Evolutionary conservation across 768 basidiomycete genomes (phyloP).

Genomic region (Ramaria sp.): DNA sequence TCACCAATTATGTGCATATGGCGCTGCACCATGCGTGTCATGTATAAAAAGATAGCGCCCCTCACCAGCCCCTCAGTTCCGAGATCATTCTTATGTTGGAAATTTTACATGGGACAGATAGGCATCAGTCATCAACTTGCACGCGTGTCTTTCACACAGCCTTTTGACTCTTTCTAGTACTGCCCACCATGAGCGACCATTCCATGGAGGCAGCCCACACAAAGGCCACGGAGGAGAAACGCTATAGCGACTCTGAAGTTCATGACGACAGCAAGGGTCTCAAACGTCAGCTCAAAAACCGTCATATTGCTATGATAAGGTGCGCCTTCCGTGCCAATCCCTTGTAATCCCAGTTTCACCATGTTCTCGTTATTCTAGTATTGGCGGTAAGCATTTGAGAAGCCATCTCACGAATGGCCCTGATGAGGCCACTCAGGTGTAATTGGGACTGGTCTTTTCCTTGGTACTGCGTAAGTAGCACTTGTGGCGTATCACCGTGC

Average conservation of each 20-base stretch:
- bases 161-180: background rate
- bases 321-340: constrained; percentile 11
- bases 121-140: no score
- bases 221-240: background rate
- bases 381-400: constrained; percentile 19
- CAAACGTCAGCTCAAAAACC: constrained; percentile 57
- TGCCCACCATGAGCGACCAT: background rate
- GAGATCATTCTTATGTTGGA: no score
- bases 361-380: constrained; percentile 12
- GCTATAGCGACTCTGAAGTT: background rate
- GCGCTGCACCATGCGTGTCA: no score
- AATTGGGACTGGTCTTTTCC: constrained; percentile 52
- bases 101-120: no score
- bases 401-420: no score
- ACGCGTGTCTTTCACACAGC: no score
- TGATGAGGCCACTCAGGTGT: constrained; percentile 18
- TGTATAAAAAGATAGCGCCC: no score
- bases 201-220: background rate
- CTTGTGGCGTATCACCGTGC: no score
- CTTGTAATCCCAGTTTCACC: background rate
- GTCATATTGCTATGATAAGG: constrained; percentile 82
- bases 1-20: no score
- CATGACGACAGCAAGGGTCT: constrained; percentile 19
- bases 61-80: no score
- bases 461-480: constrained; percentile 27